phyloP scores from a whole-genome alignment of 371 early-diverging fungal species.

The Mucor circinelloides region DNA sequence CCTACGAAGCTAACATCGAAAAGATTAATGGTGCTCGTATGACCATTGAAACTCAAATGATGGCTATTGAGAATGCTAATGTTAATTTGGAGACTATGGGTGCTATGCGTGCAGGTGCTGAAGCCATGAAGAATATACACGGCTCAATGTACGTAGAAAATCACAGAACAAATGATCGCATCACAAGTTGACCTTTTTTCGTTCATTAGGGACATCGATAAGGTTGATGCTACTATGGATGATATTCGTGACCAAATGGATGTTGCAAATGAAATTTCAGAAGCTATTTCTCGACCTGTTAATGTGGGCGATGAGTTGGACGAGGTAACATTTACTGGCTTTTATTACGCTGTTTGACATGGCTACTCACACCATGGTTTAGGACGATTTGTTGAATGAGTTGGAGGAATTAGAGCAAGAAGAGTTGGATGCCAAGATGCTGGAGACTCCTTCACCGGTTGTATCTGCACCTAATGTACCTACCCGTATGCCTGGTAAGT shows the following conservation, averaged over 20 bases:
- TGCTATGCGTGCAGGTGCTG: constrained; percentile 93
- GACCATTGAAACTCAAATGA: constrained; percentile 94
- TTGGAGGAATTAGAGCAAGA: constrained; percentile 95
- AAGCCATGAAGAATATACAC: constrained; percentile 94
- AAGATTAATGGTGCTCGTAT: constrained; percentile 88
- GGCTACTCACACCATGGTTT: not conserved
- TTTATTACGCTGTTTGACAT: not conserved
- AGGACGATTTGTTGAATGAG: constrained; percentile 91
- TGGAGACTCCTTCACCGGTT: constrained; percentile 74
- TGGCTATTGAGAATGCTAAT: constrained; percentile 96
- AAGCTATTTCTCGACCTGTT: constrained; percentile 91
- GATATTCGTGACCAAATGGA: constrained; percentile 98
- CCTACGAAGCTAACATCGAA: constrained; percentile 83
- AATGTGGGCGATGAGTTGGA: constrained; percentile 86
- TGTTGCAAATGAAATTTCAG: constrained; percentile 92
- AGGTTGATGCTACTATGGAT: constrained; percentile 96
- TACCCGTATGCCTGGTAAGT: constrained; percentile 66
- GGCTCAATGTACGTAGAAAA: constrained; percentile 74
- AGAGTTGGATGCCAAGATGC: constrained; percentile 85
- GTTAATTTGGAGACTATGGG: constrained; percentile 95
- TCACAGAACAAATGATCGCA: not conserved
- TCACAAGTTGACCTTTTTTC: not conserved
- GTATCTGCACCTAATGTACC: constrained; percentile 65
- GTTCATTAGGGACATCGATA: constrained; percentile 80
- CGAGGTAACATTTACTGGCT: constrained; percentile 56